Conservation (phyloP, 768 basidiomycete genomes). For the Termitomyces sp. region DNA sequence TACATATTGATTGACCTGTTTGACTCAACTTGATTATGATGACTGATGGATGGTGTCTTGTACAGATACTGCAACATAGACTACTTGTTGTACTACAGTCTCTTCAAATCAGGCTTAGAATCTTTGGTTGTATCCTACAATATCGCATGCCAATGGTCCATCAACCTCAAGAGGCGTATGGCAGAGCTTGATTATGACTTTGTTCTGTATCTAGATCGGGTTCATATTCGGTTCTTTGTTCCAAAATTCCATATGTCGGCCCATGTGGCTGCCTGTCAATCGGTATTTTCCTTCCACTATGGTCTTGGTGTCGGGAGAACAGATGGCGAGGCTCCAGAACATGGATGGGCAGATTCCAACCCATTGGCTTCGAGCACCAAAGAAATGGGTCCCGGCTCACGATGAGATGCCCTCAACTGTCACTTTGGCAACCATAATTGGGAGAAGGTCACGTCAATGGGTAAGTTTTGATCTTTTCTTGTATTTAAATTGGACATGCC, state of each 20-base stretch:
- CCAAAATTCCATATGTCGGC: constrained; percentile 25
- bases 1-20: no score
- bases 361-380: constrained; percentile 22
- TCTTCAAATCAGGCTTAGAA: not conserved
- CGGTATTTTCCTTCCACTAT: constrained; percentile 19
- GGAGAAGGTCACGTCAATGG: constrained; percentile 21
- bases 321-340: constrained; percentile 33
- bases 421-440: constrained; percentile 27
- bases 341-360: constrained; percentile 28
- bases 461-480: constrained; percentile 5
- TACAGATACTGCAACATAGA: constrained; percentile 27
- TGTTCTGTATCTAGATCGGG: not conserved
- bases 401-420: constrained; percentile 23
- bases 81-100: constrained; percentile 14
- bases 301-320: constrained; percentile 24
- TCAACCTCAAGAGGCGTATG: constrained; percentile 15
- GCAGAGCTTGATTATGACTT: constrained; percentile 3
- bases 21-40: no score
- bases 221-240: constrained; percentile 16
- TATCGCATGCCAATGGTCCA: constrained; percentile 19
- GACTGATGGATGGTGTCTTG: no score
- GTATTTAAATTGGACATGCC: not conserved
- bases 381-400: constrained; percentile 33
- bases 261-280: constrained; percentile 21
- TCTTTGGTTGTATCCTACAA: constrained; percentile 16